Evolutionary conservation across 108 stramenopile species (phyloP), one percentile per base, ranked within the genome.

Genomic region (Fistulifera solaris): DNA sequence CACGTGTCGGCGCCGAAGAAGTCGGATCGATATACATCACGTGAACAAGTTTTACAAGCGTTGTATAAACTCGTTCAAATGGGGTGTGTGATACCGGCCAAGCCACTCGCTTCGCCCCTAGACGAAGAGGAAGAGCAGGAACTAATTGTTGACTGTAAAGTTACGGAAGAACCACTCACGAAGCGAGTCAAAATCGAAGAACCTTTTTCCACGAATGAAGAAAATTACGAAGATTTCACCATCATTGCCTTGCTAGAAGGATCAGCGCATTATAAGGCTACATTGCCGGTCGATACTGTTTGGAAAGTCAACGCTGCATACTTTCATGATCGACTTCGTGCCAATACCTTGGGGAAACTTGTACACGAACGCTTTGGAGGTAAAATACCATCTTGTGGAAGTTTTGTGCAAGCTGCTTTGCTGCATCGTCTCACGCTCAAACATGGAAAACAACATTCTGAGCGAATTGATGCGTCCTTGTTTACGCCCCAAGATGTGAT

Each of bases 301-400:
- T 89, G 80, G 72, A 64, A 74, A 47, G 80, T 77, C 8, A 85
- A 83, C 47, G 60, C 69, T 26, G 27, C 31, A 18, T 83, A 83
- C 81, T 85, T 83, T 67, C 87, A 89, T 58, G 76, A 80, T 14
- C 70, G 70, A 0, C 43, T 86, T 14, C 81, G 84, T 24, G 75
- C 80, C n/a, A 59, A 72, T 16, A 61, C 62, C 0, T 25, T 89
- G 1, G 81, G 84, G 10, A 59, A 79, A 7, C 66, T 89, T 10
- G 81, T 81, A 1, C 55, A 67, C 24, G 84, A 89, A 71, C 61
- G 75, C 17, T 84, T 78, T 52, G 75, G 70, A 11, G 53, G 65
- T 22, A 57, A 61, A 35, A 58, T 76, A 31, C 69, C 73, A 28
- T 74, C 58, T 18, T 67, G 75, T 1, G 87, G 87, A 23, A 55